A percentile compares a stretch with the other conserved stretches of the same genome.
Conservation (phyloP, 2,329 filamentous ascomycete genomes). For the Colletotrichum salicis region DNA sequence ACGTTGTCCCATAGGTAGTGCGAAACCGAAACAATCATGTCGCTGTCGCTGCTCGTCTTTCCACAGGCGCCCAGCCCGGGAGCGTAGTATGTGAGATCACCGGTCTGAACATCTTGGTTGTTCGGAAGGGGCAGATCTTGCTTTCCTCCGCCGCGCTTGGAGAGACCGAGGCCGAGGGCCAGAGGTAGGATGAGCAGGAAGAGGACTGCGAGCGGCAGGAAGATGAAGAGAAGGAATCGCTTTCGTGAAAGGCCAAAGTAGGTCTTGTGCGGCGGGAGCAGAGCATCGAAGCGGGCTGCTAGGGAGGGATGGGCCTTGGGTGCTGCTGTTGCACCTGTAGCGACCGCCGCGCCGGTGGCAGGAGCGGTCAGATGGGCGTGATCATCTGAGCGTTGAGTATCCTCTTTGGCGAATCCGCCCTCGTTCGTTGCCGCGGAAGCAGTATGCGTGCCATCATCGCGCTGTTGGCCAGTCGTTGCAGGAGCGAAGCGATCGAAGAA, state of each 20-base stretch:
- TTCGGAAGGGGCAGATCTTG: conserved; percentile 16
- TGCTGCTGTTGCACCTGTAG: neutral
- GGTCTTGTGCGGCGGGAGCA: conserved; percentile 21
- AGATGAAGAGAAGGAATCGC: conserved; percentile 22
- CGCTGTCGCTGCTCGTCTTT: conserved; percentile 59
- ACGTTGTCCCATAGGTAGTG: conserved; percentile 73
- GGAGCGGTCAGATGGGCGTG: neutral
- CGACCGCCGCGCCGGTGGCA: neutral
- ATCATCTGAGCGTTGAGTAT: neutral
- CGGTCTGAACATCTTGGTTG: conserved; percentile 17
- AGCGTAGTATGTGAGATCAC: conserved; percentile 69
- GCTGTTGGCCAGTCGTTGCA: neutral
- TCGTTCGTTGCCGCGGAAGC: neutral
- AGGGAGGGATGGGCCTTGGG: neutral
- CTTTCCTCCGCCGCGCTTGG: conserved; percentile 1
- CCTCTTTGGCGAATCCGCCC: neutral
- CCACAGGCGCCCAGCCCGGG: conserved; percentile 78
- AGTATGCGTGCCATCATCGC: neutral
- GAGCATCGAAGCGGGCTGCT: conserved; percentile 20
- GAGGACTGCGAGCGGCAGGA: conserved; percentile 10
- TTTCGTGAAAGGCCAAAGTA: conserved; percentile 23
- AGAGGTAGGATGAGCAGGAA: conserved; percentile 20
- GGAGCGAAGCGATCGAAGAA: conserved; percentile 17
- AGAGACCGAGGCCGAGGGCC: conserved; percentile 28
- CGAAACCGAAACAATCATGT: conserved; percentile 74